Percentiles rank a stretch among this genome's conserved stretches.
Evolutionary conservation across 768 basidiomycete species (phyloP).

Genomic region (Xerocomellus dryophilus): DNA sequence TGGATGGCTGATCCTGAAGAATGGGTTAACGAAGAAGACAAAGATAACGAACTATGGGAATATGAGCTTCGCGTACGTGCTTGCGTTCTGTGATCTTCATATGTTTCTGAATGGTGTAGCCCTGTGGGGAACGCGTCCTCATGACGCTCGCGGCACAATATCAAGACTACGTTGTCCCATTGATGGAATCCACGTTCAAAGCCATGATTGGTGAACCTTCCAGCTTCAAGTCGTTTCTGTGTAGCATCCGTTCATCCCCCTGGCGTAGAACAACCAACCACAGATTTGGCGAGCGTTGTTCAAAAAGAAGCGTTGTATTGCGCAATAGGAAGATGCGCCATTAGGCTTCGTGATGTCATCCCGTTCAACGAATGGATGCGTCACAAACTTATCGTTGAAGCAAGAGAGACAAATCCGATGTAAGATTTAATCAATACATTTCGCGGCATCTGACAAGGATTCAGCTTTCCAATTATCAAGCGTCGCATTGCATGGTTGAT

Average conservation of each 20-base stretch:
- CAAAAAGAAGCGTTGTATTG: constrained; percentile 88
- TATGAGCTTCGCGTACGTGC: constrained; percentile 80
- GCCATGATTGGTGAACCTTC: constrained; percentile 50
- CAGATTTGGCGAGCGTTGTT: constrained; percentile 57
- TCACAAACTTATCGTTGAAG: constrained; percentile 57
- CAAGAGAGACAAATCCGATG: constrained; percentile 56
- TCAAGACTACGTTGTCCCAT: constrained; percentile 61
- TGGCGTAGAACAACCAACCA: constrained; percentile 41
- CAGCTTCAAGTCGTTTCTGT: neutral
- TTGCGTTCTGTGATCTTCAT: neutral
- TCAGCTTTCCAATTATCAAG: constrained; percentile 87
- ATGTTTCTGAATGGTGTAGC: constrained; percentile 42
- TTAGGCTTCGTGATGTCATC: constrained; percentile 56
- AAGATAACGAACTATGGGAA: constrained; percentile 90
- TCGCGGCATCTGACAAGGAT: constrained; percentile 6
- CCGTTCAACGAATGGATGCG: constrained; percentile 71
- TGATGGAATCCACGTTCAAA: constrained; percentile 59
- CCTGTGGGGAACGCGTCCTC: constrained; percentile 91
- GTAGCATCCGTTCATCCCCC: neutral
- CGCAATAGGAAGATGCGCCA: constrained; percentile 80
- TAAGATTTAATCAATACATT: constrained; percentile 28
- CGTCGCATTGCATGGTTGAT: constrained; percentile 94
- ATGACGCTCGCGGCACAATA: constrained; percentile 75
- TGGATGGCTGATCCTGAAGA: constrained; percentile 93
- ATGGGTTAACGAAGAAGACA: constrained; percentile 88